Conservation (phyloP, 495 filamentous ascomycete species). For the Apodospora peruviana region DNA sequence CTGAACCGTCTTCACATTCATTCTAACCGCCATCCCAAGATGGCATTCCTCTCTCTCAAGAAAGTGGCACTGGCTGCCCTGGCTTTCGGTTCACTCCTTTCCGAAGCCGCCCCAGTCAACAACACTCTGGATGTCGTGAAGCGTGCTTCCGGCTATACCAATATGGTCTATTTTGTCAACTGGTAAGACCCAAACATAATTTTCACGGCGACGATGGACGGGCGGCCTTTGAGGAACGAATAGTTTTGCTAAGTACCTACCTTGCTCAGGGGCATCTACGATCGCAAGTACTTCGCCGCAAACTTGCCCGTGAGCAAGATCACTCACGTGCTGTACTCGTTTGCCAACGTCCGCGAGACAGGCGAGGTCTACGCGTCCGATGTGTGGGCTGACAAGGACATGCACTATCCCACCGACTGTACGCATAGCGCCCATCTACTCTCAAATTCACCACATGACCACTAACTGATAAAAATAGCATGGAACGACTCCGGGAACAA, state of each 20-base stretch:
- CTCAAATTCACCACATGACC: background rate
- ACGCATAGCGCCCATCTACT: slow-evolving; percentile 14
- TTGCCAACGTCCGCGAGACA: slow-evolving; percentile 75
- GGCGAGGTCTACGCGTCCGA: slow-evolving; percentile 71
- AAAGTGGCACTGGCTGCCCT: background rate
- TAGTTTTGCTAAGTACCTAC: too few species aligned
- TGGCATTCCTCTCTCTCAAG: background rate
- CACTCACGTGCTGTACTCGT: slow-evolving; percentile 85
- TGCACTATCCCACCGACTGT: slow-evolving; percentile 59
- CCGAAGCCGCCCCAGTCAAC: background rate
- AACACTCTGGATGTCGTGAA: background rate
- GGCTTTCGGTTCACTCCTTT: background rate
- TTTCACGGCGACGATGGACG: too few species aligned
- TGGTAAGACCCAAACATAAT: too few species aligned
- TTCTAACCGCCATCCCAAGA: background rate
- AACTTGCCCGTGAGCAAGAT: slow-evolving; percentile 75
- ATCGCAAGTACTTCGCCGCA: slow-evolving; percentile 70
- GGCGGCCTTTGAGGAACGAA: too few species aligned
- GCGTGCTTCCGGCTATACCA: background rate
- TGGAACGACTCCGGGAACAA: slow-evolving; percentile 52
- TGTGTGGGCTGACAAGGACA: slow-evolving; percentile 59
- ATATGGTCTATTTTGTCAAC: background rate
- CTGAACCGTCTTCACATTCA: background rate
- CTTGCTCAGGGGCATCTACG: slow-evolving; percentile 69
- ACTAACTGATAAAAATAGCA: slow-evolving; percentile 15